phyloP scores from a whole-genome alignment of 2,329 filamentous ascomycete species.

The Beauveria medogensis region DNA sequence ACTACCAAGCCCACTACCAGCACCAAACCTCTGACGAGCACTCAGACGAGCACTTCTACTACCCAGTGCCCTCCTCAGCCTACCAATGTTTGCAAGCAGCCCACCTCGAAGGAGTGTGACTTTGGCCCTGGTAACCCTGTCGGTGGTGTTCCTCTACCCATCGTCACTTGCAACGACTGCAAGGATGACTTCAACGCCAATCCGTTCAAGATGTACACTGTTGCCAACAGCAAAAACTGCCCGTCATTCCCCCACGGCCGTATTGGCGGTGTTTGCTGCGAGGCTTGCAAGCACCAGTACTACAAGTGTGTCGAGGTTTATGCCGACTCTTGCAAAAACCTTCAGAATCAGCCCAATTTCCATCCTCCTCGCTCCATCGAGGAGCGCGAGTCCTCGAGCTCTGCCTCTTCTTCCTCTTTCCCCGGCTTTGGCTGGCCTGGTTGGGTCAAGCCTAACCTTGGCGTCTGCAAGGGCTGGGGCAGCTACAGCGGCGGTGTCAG shows the following conservation, averaged over 20 bases:
- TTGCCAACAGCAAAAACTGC: slow-evolving; percentile 34
- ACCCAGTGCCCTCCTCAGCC: slow-evolving; percentile 36
- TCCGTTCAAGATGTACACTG: slow-evolving; percentile 46
- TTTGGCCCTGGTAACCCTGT: slow-evolving; percentile 58
- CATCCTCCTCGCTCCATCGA: slow-evolving; percentile 11
- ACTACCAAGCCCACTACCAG: slow-evolving; percentile 22
- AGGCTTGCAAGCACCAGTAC: slow-evolving; percentile 47
- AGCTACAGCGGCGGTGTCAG: slow-evolving; percentile 8
- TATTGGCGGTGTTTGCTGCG: slow-evolving; percentile 35
- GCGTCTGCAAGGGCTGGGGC: slow-evolving; percentile 7
- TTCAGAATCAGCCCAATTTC: slow-evolving; percentile 20
- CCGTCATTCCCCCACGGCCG: slow-evolving; percentile 32
- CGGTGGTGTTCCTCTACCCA: slow-evolving; percentile 42
- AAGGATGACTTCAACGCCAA: slow-evolving; percentile 31
- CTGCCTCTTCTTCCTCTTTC: not conserved
- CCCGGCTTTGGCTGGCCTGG: slow-evolving; percentile 6
- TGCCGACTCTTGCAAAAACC: slow-evolving; percentile 37
- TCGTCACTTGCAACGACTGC: slow-evolving; percentile 48
- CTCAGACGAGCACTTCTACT: slow-evolving; percentile 17
- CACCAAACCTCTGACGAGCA: slow-evolving; percentile 22
- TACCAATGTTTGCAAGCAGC: slow-evolving; percentile 45
- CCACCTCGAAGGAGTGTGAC: slow-evolving; percentile 48
- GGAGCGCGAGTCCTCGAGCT: not conserved
- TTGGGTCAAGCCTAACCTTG: not conserved
- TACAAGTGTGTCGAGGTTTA: slow-evolving; percentile 40